Conservation (phyloP, 768 basidiomycete species). For the Hypholoma fasciculare region DNA sequence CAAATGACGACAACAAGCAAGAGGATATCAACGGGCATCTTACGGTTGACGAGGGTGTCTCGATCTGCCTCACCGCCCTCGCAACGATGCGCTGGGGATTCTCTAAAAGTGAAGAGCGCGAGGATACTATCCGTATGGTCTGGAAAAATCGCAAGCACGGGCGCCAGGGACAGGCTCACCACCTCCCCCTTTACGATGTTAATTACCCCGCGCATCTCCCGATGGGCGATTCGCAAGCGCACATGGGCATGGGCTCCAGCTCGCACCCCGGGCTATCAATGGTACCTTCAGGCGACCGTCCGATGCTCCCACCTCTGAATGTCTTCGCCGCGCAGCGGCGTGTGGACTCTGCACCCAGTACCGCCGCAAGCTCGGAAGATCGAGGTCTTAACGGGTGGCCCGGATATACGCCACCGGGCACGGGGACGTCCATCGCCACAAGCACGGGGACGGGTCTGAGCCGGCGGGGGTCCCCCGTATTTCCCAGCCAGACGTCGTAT, state of each 20-base stretch:
- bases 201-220: conserved; percentile 22
- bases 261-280: neutral
- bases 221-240: conserved; percentile 16
- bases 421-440: conserved; percentile 48
- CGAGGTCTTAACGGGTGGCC: conserved; percentile 54
- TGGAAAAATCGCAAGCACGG: conserved; percentile 46
- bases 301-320: conserved; percentile 46
- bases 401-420: conserved; percentile 63
- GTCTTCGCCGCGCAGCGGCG: conserved; percentile 36
- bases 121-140: conserved; percentile 56
- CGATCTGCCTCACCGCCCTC: conserved; percentile 72
- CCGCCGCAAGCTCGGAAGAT: conserved; percentile 49
- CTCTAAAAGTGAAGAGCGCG: conserved; percentile 72
- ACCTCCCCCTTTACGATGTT: conserved; percentile 20
- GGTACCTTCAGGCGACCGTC: conserved; percentile 35
- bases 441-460: conserved; percentile 44
- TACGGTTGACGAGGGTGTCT: conserved; percentile 44
- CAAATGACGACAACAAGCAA: conserved; percentile 33
- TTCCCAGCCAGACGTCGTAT: conserved; percentile 35
- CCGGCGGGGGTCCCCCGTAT: conserved; percentile 42
- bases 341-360: conserved; percentile 53
- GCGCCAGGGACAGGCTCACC: conserved; percentile 25
- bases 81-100: conserved; percentile 81
- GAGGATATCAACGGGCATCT: conserved; percentile 29
- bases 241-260: conserved; percentile 15